Evolutionary conservation across 129 eudicot genomes (phyloP).

Genomic region (Helichrysum umbraculigerum): DNA sequence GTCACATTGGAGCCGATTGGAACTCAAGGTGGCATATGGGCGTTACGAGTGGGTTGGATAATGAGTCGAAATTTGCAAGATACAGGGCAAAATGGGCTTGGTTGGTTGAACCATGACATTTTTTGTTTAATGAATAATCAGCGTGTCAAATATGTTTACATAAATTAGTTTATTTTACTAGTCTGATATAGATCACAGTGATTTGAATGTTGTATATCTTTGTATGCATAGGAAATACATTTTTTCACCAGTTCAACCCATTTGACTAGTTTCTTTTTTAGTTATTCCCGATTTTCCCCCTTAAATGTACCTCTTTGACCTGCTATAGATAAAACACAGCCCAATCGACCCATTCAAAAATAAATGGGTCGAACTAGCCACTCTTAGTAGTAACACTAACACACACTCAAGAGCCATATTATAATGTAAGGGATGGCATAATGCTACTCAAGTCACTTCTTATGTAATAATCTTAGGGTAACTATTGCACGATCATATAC

Average conservation of each 20-base stretch:
- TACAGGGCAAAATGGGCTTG: too few species aligned
- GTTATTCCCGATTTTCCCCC: not conserved
- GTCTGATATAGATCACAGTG: not conserved
- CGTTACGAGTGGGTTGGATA: too few species aligned
- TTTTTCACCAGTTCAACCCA: not conserved
- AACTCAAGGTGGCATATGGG: too few species aligned
- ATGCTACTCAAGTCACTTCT: not conserved
- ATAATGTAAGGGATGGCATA: not conserved
- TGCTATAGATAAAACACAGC: not conserved
- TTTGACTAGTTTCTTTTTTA: not conserved
- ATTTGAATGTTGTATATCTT: not conserved
- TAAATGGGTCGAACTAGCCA: not conserved
- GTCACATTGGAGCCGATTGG: not conserved
- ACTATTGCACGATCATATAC: not conserved
- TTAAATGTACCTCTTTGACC: not conserved
- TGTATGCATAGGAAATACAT: not conserved
- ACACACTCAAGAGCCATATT: not conserved
- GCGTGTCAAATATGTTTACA: too few species aligned
- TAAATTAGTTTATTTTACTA: not conserved
- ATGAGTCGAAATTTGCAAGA: too few species aligned
- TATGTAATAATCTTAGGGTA: not conserved
- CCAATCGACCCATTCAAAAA: not conserved
- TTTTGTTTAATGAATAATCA: too few species aligned
- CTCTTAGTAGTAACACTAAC: not conserved
- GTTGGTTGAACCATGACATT: too few species aligned